Base-by-base conservation (phyloP, 306 rosid species). In the Hylodesmum podocarpum region DNA sequence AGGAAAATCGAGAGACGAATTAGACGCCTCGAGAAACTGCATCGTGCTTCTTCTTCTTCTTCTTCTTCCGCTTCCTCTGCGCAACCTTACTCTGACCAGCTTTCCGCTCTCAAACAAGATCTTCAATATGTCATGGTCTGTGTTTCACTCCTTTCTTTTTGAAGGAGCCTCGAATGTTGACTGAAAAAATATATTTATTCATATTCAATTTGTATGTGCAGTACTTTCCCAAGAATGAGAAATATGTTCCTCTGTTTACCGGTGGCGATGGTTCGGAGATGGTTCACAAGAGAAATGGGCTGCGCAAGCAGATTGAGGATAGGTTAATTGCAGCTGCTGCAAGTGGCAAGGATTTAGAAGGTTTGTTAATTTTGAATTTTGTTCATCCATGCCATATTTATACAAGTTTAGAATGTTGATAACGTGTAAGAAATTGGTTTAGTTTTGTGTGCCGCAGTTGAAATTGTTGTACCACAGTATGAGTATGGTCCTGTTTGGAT, bases 161-260 rank as follows among this genome's bases (percentile, higher is more conserved):
- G n/a, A n/a, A n/a, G n/a, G n/a, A n/a, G n/a, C n/a, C n/a, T n/a
- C 12, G 3, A 43, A 24, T 66, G 8, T 18, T 37, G 47, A 21
- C 16, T 6, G 5, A 4, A n/a, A 19, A 18, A 0, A 63, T 8
- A 1, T 0, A 14, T 1, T 5, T 55, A 8, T 29, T 76, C 31
- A 50, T 24, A 8, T 33, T 84, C 49, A 46, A 66, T 66, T 58
- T 83, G 39, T 1, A 72, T 72, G 25, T 82, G 91, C 90, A 95
- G 99, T 92, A 92, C 86, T 95, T 95, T 82, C 99, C 99, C 69
- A 95, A 92, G 92, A 92, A 87, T 59, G 97, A 95, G 86, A 95
- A 90, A 78, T 95, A 95, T 44, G 93, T 95, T 19, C 88, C 99
- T 49, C 79, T 95, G 65, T 90, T 92, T 86, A 81, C 84, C 53